Evolutionary conservation across 805 yeast species (phyloP), one percentile per base, ranked within the genome.

Genomic region (Metschnikowia sp.): DNA sequence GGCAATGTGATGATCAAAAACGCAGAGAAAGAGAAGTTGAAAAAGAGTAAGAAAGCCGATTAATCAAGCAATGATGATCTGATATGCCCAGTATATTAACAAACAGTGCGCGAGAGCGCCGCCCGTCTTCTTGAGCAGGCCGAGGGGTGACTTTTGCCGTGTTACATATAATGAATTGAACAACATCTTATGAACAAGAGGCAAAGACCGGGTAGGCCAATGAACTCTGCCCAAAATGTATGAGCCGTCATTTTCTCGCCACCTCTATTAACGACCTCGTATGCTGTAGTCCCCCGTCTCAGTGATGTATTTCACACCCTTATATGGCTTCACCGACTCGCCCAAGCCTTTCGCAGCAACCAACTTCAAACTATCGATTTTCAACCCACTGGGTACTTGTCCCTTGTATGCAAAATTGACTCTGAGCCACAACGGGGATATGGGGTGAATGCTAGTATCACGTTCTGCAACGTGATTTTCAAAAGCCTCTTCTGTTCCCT

Each of bases 291-390:
- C 83, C 1, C 84, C 86, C 0, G 86, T 75, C 45, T 68, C 67
- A 6, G 96, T 82, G 10, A 78, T 69, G 61, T 91, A 91, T 60
- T 90, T 86, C 18, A 91, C 97, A 1, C 98, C 98, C 63, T 90
- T 91, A 71, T 81, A 91, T 0, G 96, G 96, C 58, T 83, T 84
- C 10, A 81, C 84, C 4, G 72, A 70, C 3, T 80, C 81, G 6
- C 78, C 78, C 47, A 81, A 56, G 0, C 92, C 90, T 53, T 70
- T 71, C n/a, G 76, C 71, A 51, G 79, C 74, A 8, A 73, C 56
- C 13, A 88, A 76, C 57, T 80, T 78, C 51, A 90, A 66, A 29
- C 84, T 74, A 10, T 79, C 84, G 2, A 90, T 85, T 55, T 79
- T 81, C 36, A 86, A 67, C 1, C 92, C 90, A 62, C 95, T 86